phyloP scores from a whole-genome alignment of 768 basidiomycete species.

The Trametes cingulata region DNA sequence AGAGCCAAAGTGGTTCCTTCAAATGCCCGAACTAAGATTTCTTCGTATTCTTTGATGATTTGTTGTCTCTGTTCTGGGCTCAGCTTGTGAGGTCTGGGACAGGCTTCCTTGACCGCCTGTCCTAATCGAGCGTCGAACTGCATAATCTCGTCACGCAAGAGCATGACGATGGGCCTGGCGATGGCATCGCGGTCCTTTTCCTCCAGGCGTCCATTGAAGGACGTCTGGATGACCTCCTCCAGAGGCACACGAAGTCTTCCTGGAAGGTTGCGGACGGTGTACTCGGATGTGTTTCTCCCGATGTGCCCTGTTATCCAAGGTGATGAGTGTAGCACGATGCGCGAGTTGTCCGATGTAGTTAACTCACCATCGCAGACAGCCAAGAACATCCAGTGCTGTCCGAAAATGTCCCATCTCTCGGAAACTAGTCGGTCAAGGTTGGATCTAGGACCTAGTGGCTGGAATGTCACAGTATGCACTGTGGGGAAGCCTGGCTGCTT shows the following conservation, averaged over 20 bases:
- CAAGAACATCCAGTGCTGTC: neutral
- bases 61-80: neutral
- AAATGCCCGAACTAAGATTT: neutral
- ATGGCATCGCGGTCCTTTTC: neutral
- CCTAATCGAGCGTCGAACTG: neutral
- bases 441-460: neutral
- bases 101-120: neutral
- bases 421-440: neutral
- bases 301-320: neutral
- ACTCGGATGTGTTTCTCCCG: neutral
- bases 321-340: neutral
- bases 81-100: neutral
- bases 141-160: neutral
- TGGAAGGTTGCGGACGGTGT: neutral
- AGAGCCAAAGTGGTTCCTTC: conserved; percentile 2
- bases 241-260: neutral
- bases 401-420: neutral
- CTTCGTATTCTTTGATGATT: neutral
- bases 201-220: neutral
- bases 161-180: neutral
- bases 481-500: too few relatives aligned
- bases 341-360: neutral
- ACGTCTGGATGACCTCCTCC: neutral
- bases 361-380: neutral
- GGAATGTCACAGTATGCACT: neutral